Conservation (phyloP, 2,329 filamentous ascomycete genomes). For the Fulvia fulva region DNA sequence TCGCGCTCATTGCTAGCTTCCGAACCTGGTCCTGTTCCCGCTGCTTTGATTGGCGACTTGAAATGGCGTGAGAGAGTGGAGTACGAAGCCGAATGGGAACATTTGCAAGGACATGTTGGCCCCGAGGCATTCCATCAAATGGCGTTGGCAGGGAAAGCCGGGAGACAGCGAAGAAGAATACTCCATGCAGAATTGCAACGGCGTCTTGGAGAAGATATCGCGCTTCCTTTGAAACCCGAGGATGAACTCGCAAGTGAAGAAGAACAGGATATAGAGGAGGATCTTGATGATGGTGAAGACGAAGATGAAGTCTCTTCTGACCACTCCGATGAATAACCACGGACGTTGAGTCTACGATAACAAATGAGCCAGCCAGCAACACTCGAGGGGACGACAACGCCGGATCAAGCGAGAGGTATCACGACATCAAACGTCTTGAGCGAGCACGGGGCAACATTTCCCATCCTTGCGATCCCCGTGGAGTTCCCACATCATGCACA, state of each 20-base stretch:
- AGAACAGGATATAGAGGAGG: neutral
- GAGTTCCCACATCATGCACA: neutral
- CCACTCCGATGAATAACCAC: neutral
- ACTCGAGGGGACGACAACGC: neutral
- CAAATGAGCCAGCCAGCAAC: neutral
- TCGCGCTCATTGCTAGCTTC: slow-evolving; percentile 5
- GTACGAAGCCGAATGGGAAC: slow-evolving; percentile 51
- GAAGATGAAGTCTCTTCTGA: neutral
- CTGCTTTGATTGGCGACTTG: slow-evolving; percentile 9
- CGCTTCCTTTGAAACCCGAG: neutral
- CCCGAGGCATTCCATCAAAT: slow-evolving; percentile 14
- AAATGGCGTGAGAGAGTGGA: slow-evolving; percentile 48
- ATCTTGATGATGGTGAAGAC: too few species aligned
- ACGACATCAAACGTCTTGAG: neutral
- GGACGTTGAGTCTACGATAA: neutral
- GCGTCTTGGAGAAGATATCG: neutral
- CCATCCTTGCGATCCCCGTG: neutral
- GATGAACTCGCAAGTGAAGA: neutral
- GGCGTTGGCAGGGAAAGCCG: slow-evolving; percentile 9
- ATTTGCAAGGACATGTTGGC: slow-evolving; percentile 1
- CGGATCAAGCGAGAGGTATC: neutral
- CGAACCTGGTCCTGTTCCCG: slow-evolving; percentile 21
- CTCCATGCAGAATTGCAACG: neutral
- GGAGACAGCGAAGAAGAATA: slow-evolving; percentile 9
- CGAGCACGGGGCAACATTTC: neutral